phyloP scores from a whole-genome alignment of 805 yeast genomes.

The Suhomyces faveliae region DNA sequence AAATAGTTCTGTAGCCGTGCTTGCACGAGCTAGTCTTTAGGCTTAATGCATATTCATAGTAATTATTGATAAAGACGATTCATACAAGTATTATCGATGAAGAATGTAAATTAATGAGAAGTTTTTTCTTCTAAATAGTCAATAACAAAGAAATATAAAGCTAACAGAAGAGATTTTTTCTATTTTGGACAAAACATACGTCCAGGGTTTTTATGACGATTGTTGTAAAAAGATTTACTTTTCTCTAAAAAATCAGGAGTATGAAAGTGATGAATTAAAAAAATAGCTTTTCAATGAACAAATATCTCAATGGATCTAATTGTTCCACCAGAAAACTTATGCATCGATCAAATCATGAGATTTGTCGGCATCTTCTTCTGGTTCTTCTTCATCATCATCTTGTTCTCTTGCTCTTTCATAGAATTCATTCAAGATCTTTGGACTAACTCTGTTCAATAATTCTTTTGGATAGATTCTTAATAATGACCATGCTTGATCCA shows the following conservation, averaged over 20 bases:
- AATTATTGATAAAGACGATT: background rate
- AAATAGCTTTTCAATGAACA: conserved; percentile 6
- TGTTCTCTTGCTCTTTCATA: conserved; percentile 84
- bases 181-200: conserved; percentile 1
- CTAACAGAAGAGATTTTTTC: background rate
- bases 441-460: conserved; percentile 96
- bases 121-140: conserved; percentile 7
- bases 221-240: background rate
- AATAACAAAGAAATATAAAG: conserved; percentile 7
- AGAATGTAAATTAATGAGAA: conserved; percentile 5
- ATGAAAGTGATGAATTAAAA: conserved; percentile 7
- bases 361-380: conserved; percentile 37
- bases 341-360: conserved; percentile 45
- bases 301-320: background rate
- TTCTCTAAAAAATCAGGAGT: background rate
- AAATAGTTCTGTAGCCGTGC: background rate
- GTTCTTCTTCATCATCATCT: conserved; percentile 54
- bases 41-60: conserved; percentile 4
- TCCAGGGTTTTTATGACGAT: background rate
- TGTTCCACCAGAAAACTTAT: conserved; percentile 13
- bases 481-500: conserved; percentile 97
- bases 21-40: background rate
- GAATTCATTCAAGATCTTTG: conserved; percentile 92
- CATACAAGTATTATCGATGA: background rate
- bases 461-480: conserved; percentile 99